Percentiles rank a stretch among this genome's conserved stretches.
These are phyloP conservation scores for Voacanga thouarsii DNA, from an alignment of 257 asterid species.

Conservation along the genomic window DNA sequence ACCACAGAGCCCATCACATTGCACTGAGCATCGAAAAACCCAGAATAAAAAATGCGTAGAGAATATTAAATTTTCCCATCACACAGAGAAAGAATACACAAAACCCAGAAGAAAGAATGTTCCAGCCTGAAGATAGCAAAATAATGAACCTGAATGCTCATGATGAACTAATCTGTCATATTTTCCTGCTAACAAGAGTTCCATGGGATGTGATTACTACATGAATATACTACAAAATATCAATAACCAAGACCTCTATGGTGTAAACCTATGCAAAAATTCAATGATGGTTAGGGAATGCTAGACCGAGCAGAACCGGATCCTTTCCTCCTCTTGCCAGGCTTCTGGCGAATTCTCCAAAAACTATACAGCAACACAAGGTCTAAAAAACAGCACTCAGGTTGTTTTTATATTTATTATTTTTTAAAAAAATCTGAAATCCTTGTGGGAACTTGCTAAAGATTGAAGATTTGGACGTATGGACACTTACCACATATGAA, in stretches of 20 bases:
- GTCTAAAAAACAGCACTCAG: slow-evolving; percentile 39
- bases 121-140: not conserved
- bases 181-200: not conserved
- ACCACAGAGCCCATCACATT: no score
- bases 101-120: not conserved
- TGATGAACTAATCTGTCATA: not conserved
- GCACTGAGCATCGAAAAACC: not conserved
- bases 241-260: slow-evolving; percentile 8
- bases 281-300: slow-evolving; percentile 27
- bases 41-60: no score
- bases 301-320: slow-evolving; percentile 51
- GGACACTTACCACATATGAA: slow-evolving; percentile 60
- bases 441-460: not conserved
- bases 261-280: not conserved
- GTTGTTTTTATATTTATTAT: not conserved
- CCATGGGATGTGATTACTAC: not conserved
- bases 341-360: slow-evolving; percentile 81
- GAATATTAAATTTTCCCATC: no score
- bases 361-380: slow-evolving; percentile 57
- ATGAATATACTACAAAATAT: slow-evolving; percentile 14
- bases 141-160: not conserved
- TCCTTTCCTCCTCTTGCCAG: slow-evolving; percentile 74
- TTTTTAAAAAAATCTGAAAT: no score
- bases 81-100: not conserved
- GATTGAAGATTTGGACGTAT: not conserved